Conservation (phyloP, 2,329 filamentous ascomycete genomes). For the Scedosporium aurantiacum region DNA sequence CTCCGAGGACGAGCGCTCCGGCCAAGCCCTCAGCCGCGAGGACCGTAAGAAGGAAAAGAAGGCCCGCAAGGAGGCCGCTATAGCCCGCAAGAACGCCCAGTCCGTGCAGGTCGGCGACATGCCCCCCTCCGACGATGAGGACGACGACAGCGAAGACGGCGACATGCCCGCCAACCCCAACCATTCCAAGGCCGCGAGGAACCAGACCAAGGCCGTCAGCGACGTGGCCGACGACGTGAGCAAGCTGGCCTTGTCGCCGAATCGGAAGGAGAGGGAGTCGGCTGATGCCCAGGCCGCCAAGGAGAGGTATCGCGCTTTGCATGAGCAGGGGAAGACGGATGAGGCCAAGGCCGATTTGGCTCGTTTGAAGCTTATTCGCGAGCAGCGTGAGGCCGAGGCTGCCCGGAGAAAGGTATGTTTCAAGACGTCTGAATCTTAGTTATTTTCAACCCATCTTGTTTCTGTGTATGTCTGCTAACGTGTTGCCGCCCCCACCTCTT, state of each 20-base stretch:
- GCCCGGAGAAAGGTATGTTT: conserved; percentile 65
- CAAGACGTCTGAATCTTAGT: conserved; percentile 8
- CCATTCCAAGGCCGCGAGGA: conserved; percentile 65
- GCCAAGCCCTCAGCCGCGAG: conserved; percentile 55
- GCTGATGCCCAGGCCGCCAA: conserved; percentile 78
- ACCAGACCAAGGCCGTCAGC: conserved; percentile 41
- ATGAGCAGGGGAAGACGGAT: conserved; percentile 92
- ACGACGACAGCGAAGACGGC: conserved; percentile 40
- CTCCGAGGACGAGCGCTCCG: conserved; percentile 40
- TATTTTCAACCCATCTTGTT: conserved; percentile 3
- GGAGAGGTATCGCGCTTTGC: conserved; percentile 82
- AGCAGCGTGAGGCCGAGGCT: conserved; percentile 76
- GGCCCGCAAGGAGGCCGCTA: conserved; percentile 81
- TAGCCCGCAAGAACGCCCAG: conserved; percentile 61
- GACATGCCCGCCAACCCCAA: conserved; percentile 85
- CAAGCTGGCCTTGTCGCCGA: conserved; percentile 36
- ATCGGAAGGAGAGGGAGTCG: conserved; percentile 55
- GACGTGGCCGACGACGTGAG: conserved; percentile 44
- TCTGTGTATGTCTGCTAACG: neutral
- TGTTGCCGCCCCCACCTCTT: neutral
- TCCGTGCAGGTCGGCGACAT: conserved; percentile 75
- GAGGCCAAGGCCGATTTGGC: conserved; percentile 85
- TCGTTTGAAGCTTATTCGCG: conserved; percentile 67
- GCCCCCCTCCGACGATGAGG: conserved; percentile 55
- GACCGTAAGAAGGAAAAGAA: conserved; percentile 81